Evolutionary conservation across 768 basidiomycete species (phyloP).

Genomic region (Suillus subaureus): DNA sequence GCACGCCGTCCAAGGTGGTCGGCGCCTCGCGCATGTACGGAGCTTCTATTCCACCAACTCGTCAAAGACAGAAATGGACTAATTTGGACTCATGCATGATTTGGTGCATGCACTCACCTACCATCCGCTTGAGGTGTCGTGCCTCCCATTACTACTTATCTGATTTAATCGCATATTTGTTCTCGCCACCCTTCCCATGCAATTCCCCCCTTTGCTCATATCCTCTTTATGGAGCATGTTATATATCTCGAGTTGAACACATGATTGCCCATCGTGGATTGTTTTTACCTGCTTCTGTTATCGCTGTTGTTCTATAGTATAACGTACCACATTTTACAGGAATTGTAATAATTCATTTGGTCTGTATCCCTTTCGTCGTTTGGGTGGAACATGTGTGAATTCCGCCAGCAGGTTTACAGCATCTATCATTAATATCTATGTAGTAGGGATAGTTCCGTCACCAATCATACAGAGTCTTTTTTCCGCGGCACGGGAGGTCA

Average conservation of each 20-base stretch:
- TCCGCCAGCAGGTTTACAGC: slow-evolving; percentile 1
- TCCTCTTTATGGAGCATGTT: slow-evolving; percentile 6
- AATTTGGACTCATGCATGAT: slow-evolving; percentile 23
- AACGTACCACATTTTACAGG: slow-evolving; percentile 26
- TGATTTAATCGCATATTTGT: slow-evolving; percentile 13
- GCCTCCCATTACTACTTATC: slow-evolving; percentile 10
- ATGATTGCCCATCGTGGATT: background rate
- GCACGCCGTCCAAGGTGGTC: background rate
- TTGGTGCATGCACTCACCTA: slow-evolving; percentile 10
- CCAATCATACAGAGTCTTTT: slow-evolving; percentile 73
- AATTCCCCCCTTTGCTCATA: slow-evolving; percentile 9
- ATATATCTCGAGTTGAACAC: background rate
- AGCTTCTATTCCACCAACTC: slow-evolving; percentile 2
- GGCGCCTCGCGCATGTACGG: background rate
- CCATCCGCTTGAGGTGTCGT: background rate
- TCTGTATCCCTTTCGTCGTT: slow-evolving; percentile 2
- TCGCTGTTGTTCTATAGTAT: slow-evolving; percentile 23
- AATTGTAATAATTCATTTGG: slow-evolving; percentile 24
- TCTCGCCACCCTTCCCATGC: slow-evolving; percentile 8
- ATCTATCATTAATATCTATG: slow-evolving; percentile 1
- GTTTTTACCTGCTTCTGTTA: slow-evolving; percentile 9
- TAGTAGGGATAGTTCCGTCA: slow-evolving; percentile 30
- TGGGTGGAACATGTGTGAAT: background rate
- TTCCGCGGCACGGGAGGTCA: slow-evolving; percentile 73
- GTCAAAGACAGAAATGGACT: slow-evolving; percentile 18